These are phyloP conservation scores for Filosporella fistucella DNA, from an alignment of 495 filamentous ascomycete species.

Conservation along the genomic window DNA sequence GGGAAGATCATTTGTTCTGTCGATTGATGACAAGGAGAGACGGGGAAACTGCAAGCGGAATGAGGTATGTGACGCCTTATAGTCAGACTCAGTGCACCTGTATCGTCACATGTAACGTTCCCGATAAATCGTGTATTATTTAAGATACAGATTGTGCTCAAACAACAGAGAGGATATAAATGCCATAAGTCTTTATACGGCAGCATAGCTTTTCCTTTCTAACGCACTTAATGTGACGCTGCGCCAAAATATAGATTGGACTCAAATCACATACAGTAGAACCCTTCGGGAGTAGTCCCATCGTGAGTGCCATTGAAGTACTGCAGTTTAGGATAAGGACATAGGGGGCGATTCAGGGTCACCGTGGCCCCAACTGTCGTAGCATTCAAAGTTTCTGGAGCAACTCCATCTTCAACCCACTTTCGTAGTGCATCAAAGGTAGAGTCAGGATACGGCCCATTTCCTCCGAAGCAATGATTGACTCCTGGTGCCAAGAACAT, in stretches of 20 bases:
- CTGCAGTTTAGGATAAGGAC: constrained; percentile 1
- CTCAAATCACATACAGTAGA: not conserved
- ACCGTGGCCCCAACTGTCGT: not conserved
- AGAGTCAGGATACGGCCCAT: constrained; percentile 25
- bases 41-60: too few relatives aligned
- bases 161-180: too few relatives aligned
- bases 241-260: too few relatives aligned
- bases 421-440: constrained; percentile 28
- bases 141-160: too few relatives aligned
- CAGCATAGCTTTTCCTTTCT: too few relatives aligned
- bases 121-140: too few relatives aligned
- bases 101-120: too few relatives aligned
- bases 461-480: constrained; percentile 25
- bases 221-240: too few relatives aligned
- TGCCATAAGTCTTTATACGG: too few relatives aligned
- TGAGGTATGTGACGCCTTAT: too few relatives aligned
- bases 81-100: too few relatives aligned
- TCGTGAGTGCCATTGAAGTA: not conserved
- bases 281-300: not conserved
- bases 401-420: constrained; percentile 38
- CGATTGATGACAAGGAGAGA: too few relatives aligned
- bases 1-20: constrained; percentile 69
- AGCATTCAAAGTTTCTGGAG: constrained; percentile 27
- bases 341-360: not conserved
- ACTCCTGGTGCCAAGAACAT: constrained; percentile 34